Percentiles rank a stretch among this genome's conserved stretches.
These are phyloP conservation scores for Ottelia alismoides DNA, from an alignment of 106 monocot species.

Conservation along the genomic window DNA sequence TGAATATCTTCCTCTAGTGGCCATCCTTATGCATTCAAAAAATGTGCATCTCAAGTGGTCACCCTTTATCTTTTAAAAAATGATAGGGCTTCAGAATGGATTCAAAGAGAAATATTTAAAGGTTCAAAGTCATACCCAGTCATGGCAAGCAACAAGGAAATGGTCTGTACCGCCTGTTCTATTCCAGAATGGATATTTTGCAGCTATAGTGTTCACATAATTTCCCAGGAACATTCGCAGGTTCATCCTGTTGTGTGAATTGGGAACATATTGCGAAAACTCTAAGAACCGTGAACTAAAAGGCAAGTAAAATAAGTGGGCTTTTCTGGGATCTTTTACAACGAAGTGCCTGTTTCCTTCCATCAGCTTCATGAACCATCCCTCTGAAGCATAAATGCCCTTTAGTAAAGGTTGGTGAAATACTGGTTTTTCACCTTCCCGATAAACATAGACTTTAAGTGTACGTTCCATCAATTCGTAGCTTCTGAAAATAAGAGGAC, in stretches of 20 bases:
- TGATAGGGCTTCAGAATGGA: no score
- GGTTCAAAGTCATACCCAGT: conserved; percentile 83
- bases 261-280: conserved; percentile 44
- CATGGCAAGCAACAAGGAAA: conserved; percentile 93
- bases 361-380: conserved; percentile 95
- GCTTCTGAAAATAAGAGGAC: conserved; percentile 39
- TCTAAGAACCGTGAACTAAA: conserved; percentile 63
- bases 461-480: conserved; percentile 88
- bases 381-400: conserved; percentile 94
- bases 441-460: conserved; percentile 78
- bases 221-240: conserved; percentile 47
- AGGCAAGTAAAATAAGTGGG: conserved; percentile 85
- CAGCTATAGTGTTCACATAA: conserved; percentile 49
- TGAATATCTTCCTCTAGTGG: no score
- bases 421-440: conserved; percentile 57
- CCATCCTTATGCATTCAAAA: no score
- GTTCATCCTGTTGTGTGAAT: conserved; percentile 51
- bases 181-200: conserved; percentile 90
- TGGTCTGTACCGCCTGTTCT: conserved; percentile 66
- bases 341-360: conserved; percentile 44
- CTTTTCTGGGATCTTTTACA: conserved; percentile 40
- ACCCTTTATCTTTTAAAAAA: no score
- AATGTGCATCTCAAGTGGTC: no score
- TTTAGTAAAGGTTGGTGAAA: conserved; percentile 64
- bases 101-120: no score